Percentiles rank a stretch among this genome's conserved stretches.
phyloP scores from a whole-genome alignment of 768 basidiomycete species.

The Suillus cothurnatus region DNA sequence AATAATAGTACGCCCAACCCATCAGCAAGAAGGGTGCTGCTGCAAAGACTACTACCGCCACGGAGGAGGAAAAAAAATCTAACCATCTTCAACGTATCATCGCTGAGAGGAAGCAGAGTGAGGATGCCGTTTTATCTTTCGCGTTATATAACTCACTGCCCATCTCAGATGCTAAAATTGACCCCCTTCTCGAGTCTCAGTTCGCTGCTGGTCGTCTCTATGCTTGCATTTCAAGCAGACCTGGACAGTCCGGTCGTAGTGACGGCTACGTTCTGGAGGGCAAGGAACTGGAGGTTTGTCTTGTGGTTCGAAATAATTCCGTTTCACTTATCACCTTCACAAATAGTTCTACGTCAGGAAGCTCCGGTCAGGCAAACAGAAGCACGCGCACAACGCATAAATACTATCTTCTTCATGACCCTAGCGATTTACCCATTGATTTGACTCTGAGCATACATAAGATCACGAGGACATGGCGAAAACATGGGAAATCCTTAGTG shows the following conservation, averaged over 20 bases:
- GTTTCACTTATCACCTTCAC: slow-evolving; percentile 21
- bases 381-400: slow-evolving; percentile 70
- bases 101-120: slow-evolving; percentile 91
- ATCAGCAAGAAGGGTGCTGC: slow-evolving; percentile 78
- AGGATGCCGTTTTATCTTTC: slow-evolving; percentile 17
- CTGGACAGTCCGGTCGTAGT: slow-evolving; percentile 94
- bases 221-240: slow-evolving; percentile 90
- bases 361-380: slow-evolving; percentile 91
- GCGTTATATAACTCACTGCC: slow-evolving; percentile 18
- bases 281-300: slow-evolving; percentile 91
- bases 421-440: slow-evolving; percentile 6
- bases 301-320: not conserved
- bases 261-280: slow-evolving; percentile 99
- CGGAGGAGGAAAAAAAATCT: slow-evolving; percentile 79
- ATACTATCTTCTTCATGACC: not conserved
- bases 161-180: slow-evolving; percentile 81
- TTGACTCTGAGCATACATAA: slow-evolving; percentile 11
- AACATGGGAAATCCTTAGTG: slow-evolving; percentile 14
- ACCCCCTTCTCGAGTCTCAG: slow-evolving; percentile 84
- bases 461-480: slow-evolving; percentile 10
- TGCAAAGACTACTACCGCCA: slow-evolving; percentile 56
- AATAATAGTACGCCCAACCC: slow-evolving; percentile 85
- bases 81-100: slow-evolving; percentile 87
- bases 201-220: slow-evolving; percentile 96
- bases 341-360: slow-evolving; percentile 92